Conservation (phyloP, 2,329 filamentous ascomycete species). For the Pseudogymnoascus sp. region DNA sequence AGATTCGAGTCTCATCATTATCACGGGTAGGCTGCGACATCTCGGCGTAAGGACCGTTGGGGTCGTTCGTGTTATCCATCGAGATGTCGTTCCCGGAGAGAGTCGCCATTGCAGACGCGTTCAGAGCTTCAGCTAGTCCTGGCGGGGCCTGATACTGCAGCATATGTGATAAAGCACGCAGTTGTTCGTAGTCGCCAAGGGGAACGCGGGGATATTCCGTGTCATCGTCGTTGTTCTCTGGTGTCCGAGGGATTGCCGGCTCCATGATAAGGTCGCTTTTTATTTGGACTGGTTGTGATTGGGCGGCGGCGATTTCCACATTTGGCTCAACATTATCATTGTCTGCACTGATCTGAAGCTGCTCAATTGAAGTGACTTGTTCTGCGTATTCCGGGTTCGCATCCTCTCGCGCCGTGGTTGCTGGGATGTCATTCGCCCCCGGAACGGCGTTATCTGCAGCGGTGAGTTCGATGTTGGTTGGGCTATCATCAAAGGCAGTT, state of each 20-base stretch:
- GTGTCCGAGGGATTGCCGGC: constrained; percentile 7
- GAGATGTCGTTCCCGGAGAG: constrained; percentile 2
- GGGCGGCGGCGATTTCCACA: background rate
- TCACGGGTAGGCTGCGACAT: constrained; percentile 15
- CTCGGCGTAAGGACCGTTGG: constrained; percentile 13
- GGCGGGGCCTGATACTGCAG: constrained; percentile 1
- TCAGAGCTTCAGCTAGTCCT: background rate
- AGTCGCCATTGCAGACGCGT: constrained; percentile 8
- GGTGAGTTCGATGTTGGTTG: constrained; percentile 11
- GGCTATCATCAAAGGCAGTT: constrained; percentile 12
- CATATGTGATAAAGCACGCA: constrained; percentile 3
- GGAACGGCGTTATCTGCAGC: constrained; percentile 10
- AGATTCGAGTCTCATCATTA: constrained; percentile 23
- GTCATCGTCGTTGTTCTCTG: constrained; percentile 4
- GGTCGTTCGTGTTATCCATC: constrained; percentile 11
- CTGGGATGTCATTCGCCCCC: constrained; percentile 3
- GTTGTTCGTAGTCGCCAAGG: constrained; percentile 1
- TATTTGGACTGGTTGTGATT: background rate
- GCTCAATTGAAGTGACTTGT: constrained; percentile 5
- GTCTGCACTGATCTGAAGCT: constrained; percentile 5
- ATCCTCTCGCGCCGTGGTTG: constrained; percentile 5
- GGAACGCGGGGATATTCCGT: constrained; percentile 3
- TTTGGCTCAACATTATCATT: background rate
- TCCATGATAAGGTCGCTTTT: constrained; percentile 7
- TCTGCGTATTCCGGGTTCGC: background rate